phyloP scores from a whole-genome alignment of 495 filamentous ascomycete species.

The Aspergillus leporis region DNA sequence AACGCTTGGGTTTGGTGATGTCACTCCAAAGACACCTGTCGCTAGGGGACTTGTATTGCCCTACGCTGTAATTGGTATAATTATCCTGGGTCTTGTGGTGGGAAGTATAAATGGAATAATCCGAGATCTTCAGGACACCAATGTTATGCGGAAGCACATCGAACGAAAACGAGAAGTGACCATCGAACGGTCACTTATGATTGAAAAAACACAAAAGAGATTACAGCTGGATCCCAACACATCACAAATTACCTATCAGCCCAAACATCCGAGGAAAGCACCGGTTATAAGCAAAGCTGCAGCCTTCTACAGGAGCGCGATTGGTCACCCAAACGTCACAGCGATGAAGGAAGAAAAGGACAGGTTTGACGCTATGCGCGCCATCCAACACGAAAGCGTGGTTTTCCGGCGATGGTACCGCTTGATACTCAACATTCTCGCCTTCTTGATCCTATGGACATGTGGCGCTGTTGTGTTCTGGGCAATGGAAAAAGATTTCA shows the following conservation, averaged over 20 bases:
- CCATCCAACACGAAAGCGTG: constrained; percentile 66
- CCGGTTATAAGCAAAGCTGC: constrained; percentile 30
- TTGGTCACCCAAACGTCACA: constrained; percentile 28
- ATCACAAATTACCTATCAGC: constrained; percentile 13
- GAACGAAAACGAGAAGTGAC: constrained; percentile 58
- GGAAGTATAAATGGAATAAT: constrained; percentile 76
- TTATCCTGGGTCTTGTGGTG: constrained; percentile 84
- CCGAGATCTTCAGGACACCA: constrained; percentile 61
- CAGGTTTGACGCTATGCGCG: constrained; percentile 78
- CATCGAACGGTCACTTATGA: constrained; percentile 38
- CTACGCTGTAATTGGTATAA: constrained; percentile 80
- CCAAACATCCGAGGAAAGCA: constrained; percentile 13
- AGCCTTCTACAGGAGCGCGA: constrained; percentile 16
- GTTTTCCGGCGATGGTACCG: constrained; percentile 68
- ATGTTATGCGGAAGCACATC: constrained; percentile 65
- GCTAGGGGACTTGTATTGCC: constrained; percentile 74
- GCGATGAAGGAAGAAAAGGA: constrained; percentile 60
- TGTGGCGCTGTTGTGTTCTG: constrained; percentile 80
- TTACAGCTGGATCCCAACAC: constrained; percentile 2
- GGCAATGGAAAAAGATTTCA: constrained; percentile 47
- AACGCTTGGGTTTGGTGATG: constrained; percentile 67
- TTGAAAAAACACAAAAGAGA: not conserved
- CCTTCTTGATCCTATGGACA: constrained; percentile 71
- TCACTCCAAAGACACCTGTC: constrained; percentile 44
- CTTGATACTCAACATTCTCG: constrained; percentile 64